Evolutionary conservation across 2,329 filamentous ascomycete genomes (phyloP).

Genomic region (Botrytis elliptica): DNA sequence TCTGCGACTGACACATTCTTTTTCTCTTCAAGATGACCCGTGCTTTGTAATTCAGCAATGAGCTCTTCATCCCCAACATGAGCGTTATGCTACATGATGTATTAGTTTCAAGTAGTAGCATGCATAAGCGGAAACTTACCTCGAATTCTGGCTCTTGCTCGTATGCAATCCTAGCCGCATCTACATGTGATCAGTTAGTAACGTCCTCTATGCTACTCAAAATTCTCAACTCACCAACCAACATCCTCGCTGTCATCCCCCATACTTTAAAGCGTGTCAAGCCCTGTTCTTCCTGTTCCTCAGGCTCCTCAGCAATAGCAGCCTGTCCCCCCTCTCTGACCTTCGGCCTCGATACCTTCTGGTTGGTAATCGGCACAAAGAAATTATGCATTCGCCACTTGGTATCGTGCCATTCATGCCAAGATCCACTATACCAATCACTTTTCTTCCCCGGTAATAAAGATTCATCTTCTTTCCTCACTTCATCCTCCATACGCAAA

Average conservation of each 20-base stretch:
- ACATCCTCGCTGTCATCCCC: constrained; percentile 89
- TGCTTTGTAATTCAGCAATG: constrained; percentile 54
- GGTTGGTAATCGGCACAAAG: constrained; percentile 75
- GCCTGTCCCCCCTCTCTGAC: constrained; percentile 44
- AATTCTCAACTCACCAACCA: constrained; percentile 51
- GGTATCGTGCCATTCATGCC: constrained; percentile 74
- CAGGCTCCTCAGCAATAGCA: constrained; percentile 45
- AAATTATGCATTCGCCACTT: constrained; percentile 92
- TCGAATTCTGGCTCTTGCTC: constrained; percentile 82
- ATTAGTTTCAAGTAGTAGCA: constrained; percentile 15
- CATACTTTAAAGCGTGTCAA: constrained; percentile 75
- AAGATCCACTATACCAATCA: constrained; percentile 80
- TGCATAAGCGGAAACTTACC: constrained; percentile 45
- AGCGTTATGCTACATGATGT: constrained; percentile 33
- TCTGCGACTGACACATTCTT: constrained; percentile 52
- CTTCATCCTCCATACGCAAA: constrained; percentile 59
- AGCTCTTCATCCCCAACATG: constrained; percentile 57
- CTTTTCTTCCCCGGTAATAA: constrained; percentile 34
- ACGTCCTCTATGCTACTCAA: not conserved
- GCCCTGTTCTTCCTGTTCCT: constrained; percentile 48
- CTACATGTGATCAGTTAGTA: constrained; percentile 40
- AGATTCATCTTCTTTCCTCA: constrained; percentile 38
- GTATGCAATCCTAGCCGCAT: constrained; percentile 83
- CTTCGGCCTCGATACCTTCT: constrained; percentile 63
- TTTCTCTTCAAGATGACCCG: constrained; percentile 54